Evolutionary conservation across 192 early-diverging fungal genomes (phyloP).

Genomic region (Phycomyces blakesleeanus): DNA sequence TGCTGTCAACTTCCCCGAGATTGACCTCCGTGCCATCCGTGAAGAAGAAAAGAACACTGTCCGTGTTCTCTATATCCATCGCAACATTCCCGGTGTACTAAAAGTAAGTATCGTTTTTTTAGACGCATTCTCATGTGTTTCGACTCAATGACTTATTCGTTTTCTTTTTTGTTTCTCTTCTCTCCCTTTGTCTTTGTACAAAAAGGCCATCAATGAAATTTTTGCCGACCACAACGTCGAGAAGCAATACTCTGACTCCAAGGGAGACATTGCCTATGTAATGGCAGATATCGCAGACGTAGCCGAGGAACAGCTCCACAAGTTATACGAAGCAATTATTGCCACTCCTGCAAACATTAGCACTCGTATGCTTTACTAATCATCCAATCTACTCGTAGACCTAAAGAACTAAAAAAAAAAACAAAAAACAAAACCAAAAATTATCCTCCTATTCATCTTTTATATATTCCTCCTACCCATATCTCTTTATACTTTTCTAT

Average conservation of each 20-base stretch:
- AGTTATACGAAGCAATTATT: constrained; percentile 62
- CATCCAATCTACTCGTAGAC: background rate
- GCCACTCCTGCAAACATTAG: constrained; percentile 71
- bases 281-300: constrained; percentile 93
- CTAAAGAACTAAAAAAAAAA: too few species aligned
- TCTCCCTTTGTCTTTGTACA: background rate
- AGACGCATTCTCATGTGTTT: too few species aligned
- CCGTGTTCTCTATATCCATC: constrained; percentile 87
- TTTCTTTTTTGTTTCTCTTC: background rate
- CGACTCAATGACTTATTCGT: background rate
- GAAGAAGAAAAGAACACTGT: constrained; percentile 69
- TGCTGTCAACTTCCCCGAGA: constrained; percentile 97
- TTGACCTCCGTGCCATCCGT: constrained; percentile 82
- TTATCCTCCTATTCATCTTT: too few species aligned
- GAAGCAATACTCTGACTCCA: constrained; percentile 97
- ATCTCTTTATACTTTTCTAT: too few species aligned
- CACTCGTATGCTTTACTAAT: constrained; percentile 72
- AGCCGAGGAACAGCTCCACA: constrained; percentile 60
- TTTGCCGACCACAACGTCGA: constrained; percentile 95
- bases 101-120: constrained; percentile 42
- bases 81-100: constrained; percentile 92
- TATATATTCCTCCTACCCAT: background rate
- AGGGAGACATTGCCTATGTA: constrained; percentile 90
- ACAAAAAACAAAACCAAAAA: too few species aligned
- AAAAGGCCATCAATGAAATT: constrained; percentile 85